A percentile compares a stretch with the other conserved stretches of the same genome.
Conservation (phyloP, 1,139 yeast species). For the Kluyveromyces sp. region DNA sequence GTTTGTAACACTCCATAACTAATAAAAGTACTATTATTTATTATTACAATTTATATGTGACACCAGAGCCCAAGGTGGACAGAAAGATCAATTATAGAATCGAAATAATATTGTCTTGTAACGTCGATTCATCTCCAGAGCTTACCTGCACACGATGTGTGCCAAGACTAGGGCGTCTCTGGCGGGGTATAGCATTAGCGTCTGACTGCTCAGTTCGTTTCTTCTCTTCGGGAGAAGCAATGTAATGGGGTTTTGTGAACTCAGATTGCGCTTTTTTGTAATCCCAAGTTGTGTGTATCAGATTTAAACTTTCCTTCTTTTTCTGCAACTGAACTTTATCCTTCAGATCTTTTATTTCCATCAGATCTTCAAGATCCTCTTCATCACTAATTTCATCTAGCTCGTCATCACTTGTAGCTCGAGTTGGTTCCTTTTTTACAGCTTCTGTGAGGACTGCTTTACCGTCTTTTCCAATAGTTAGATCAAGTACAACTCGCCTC, state of each 20-base stretch:
- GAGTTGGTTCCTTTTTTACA: constrained; percentile 13
- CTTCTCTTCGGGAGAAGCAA: constrained; percentile 13
- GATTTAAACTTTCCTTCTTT: constrained; percentile 25
- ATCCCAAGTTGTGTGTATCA: constrained; percentile 48
- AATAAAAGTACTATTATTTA: background rate
- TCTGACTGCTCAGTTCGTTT: background rate
- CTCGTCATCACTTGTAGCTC: constrained; percentile 26
- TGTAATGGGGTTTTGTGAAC: constrained; percentile 38
- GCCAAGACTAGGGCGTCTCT: background rate
- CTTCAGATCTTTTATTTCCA: constrained; percentile 34
- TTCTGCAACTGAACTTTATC: constrained; percentile 31
- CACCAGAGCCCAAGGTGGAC: background rate
- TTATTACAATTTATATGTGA: background rate
- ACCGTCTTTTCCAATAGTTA: constrained; percentile 71
- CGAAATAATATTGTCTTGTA: constrained; percentile 3
- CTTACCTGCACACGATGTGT: constrained; percentile 3
- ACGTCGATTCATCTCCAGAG: background rate
- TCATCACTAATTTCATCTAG: constrained; percentile 26
- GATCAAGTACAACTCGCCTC: constrained; percentile 51
- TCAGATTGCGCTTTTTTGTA: constrained; percentile 43
- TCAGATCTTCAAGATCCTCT: constrained; percentile 26
- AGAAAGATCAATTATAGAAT: background rate
- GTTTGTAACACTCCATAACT: background rate
- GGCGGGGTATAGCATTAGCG: background rate
- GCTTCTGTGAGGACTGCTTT: constrained; percentile 41